A percentile compares a stretch with the other conserved stretches of the same genome.
phyloP scores from a whole-genome alignment of 768 basidiomycete species.

The Russula virescens region DNA sequence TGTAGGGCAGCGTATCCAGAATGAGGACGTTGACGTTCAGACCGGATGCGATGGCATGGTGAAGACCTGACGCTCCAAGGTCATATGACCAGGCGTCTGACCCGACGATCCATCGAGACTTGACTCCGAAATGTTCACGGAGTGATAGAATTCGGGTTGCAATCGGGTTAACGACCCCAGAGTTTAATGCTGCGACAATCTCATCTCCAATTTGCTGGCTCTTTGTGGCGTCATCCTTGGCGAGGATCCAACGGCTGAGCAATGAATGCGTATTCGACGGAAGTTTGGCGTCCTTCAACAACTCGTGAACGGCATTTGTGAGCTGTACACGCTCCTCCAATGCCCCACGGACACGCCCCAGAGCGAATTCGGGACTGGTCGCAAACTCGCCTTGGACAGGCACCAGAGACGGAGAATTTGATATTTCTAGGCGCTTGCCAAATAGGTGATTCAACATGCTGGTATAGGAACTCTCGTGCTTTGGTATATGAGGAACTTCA shows the following conservation, averaged over 20 bases:
- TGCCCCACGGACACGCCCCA: conserved; percentile 84
- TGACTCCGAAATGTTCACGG: conserved; percentile 54
- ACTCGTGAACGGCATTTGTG: conserved; percentile 52
- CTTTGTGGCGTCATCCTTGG: conserved; percentile 63
- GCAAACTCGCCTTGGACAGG: conserved; percentile 64
- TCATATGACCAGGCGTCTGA: conserved; percentile 99
- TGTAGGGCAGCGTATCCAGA: conserved; percentile 89
- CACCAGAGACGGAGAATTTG: conserved; percentile 77
- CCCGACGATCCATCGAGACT: conserved; percentile 93
- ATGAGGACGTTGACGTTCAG: conserved; percentile 94
- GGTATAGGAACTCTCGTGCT: conserved; percentile 88
- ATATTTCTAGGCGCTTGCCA: conserved; percentile 68
- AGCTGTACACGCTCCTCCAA: conserved; percentile 71
- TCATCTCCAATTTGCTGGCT: conserved; percentile 54
- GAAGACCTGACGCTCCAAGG: conserved; percentile 89
- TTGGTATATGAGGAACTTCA: conserved; percentile 62
- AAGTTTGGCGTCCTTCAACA: conserved; percentile 50
- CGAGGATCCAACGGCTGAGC: conserved; percentile 74
- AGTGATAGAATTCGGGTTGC: conserved; percentile 55
- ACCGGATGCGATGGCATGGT: conserved; percentile 88
- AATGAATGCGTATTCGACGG: conserved; percentile 58
- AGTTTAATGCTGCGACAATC: conserved; percentile 47
- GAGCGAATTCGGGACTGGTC: conserved; percentile 91
- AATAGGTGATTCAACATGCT: conserved; percentile 83
- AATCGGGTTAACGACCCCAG: conserved; percentile 36